Conservation (phyloP, 495 filamentous ascomycete species). For the Barbatosphaeria neglecta region DNA sequence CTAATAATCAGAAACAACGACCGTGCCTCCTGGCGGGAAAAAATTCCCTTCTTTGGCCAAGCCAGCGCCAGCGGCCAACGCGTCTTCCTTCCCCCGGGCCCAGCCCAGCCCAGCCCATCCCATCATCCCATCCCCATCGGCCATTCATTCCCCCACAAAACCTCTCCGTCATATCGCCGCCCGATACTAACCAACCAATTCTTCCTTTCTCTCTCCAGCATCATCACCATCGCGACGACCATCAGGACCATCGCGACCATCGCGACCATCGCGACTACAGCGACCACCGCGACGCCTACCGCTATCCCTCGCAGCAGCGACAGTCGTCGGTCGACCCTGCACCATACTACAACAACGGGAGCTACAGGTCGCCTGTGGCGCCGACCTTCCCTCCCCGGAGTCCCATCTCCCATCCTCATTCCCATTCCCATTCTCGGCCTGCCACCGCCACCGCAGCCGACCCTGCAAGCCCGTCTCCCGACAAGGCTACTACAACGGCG, state of each 20-base stretch:
- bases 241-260: too few species aligned
- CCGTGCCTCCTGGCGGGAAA: background rate
- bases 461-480: slow-evolving; percentile 40
- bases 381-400: slow-evolving; percentile 43
- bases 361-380: slow-evolving; percentile 46
- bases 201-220: slow-evolving; percentile 4
- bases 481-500: too few species aligned
- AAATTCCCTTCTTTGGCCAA: background rate
- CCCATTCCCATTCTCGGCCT: too few species aligned
- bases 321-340: slow-evolving; percentile 27
- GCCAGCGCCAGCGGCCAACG: slow-evolving; percentile 3
- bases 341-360: slow-evolving; percentile 50
- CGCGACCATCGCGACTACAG: too few species aligned
- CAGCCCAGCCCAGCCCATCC: slow-evolving; percentile 4
- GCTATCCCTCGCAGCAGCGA: slow-evolving; percentile 25
- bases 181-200: background rate
- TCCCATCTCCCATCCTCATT: slow-evolving; percentile 41
- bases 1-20: background rate
- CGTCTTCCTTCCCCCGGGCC: slow-evolving; percentile 1
- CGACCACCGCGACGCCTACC: slow-evolving; percentile 42
- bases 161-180: background rate
- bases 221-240: too few species aligned
- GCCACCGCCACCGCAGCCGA: slow-evolving; percentile 40
- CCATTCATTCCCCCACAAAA: background rate
- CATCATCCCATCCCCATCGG: too few species aligned